These are phyloP conservation scores for Zalaria sp. DNA, from an alignment of 2,329 filamentous ascomycete species.

Conservation along the genomic window DNA sequence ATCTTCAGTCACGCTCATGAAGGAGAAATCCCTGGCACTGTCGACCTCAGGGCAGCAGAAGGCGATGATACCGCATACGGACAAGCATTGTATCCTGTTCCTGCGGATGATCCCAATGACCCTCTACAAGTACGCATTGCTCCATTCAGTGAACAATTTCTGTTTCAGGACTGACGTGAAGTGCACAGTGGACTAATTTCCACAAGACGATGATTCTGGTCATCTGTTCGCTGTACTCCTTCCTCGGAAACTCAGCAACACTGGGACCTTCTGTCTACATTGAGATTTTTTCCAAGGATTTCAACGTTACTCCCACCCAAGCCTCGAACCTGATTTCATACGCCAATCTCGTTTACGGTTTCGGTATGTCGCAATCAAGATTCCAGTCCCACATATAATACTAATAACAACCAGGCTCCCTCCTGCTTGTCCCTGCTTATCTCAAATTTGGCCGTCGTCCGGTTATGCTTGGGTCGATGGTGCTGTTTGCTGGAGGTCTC, in stretches of 20 bases:
- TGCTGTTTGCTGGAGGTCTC: conserved; percentile 26
- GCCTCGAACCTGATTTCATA: conserved; percentile 46
- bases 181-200: conserved; percentile 33
- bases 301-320: conserved; percentile 34
- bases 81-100: conserved; percentile 47
- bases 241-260: conserved; percentile 43
- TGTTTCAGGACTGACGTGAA: too few species aligned
- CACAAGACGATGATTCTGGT: conserved; percentile 45
- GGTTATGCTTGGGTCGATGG: conserved; percentile 27
- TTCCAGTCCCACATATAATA: background rate
- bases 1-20: conserved; percentile 38
- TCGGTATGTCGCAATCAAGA: conserved; percentile 22
- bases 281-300: conserved; percentile 37
- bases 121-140: conserved; percentile 30
- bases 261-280: conserved; percentile 47
- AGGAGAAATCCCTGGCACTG: conserved; percentile 41
- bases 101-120: conserved; percentile 47
- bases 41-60: conserved; percentile 38
- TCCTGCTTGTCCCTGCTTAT: conserved; percentile 44
- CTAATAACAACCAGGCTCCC: conserved; percentile 21
- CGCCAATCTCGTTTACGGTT: conserved; percentile 46
- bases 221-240: conserved; percentile 41
- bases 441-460: conserved; percentile 35
- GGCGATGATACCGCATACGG: conserved; percentile 46
- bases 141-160: background rate